phyloP scores from a whole-genome alignment of 208 protist genomes.

The Wallacemonas sp. region DNA sequence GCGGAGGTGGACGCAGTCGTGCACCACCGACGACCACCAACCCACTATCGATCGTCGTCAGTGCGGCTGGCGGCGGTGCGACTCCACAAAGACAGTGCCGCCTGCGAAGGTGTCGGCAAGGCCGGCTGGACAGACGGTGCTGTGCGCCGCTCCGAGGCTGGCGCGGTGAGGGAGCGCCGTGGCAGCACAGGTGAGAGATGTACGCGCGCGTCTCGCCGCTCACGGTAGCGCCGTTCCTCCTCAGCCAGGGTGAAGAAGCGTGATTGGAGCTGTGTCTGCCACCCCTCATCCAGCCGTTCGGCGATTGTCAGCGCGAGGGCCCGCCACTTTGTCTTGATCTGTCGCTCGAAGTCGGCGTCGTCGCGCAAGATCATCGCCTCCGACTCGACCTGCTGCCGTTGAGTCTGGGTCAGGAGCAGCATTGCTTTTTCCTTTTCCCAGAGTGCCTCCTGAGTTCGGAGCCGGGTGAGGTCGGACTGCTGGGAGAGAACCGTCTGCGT shows the following conservation, averaged over 20 bases:
- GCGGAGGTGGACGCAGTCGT: neutral
- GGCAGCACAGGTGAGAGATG: neutral
- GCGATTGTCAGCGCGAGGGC: neutral
- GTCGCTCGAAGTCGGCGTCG: neutral
- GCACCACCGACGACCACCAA: no score
- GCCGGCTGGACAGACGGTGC: neutral
- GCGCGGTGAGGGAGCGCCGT: neutral
- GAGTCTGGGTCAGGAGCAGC: conserved; percentile 18
- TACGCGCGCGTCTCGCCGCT: neutral
- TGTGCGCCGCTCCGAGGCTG: neutral
- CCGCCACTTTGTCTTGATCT: neutral
- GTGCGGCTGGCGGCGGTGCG: neutral
- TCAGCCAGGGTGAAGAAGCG: conserved; percentile 1
- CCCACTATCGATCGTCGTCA: no score
- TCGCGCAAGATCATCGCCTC: conserved; percentile 7
- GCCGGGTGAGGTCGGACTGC: neutral
- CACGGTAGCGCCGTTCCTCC: neutral
- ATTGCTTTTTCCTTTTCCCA: conserved; percentile 15
- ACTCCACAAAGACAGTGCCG: neutral
- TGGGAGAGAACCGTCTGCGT: neutral
- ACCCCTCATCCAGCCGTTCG: neutral
- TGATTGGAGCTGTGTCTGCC: neutral
- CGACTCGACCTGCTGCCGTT: conserved; percentile 20
- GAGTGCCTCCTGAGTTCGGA: neutral
- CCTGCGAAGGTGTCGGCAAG: neutral